Evolutionary conservation across 768 basidiomycete species (phyloP).

Genomic region (Termitomyces sp.): DNA sequence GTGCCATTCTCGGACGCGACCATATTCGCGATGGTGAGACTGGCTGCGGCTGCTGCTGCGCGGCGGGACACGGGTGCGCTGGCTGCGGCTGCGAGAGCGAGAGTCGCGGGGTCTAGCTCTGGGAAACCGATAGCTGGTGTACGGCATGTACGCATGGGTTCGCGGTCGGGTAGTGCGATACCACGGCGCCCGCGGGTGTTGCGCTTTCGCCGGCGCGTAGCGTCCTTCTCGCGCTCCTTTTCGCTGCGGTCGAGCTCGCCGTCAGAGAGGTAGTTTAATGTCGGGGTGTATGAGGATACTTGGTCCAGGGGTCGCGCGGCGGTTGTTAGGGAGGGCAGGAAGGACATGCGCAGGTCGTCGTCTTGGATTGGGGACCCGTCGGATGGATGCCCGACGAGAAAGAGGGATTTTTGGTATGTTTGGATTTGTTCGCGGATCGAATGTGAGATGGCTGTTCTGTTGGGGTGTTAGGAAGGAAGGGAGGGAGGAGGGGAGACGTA

Average conservation of each 20-base stretch:
- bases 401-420: constrained; percentile 85
- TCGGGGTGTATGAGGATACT: constrained; percentile 64
- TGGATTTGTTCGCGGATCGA: constrained; percentile 94
- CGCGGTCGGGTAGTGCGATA: constrained; percentile 84
- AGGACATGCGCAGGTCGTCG: constrained; percentile 86
- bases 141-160: constrained; percentile 86
- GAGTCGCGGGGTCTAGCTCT: constrained; percentile 64
- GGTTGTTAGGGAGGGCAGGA: constrained; percentile 74
- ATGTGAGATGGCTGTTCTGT: constrained; percentile 90
- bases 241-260: constrained; percentile 87
- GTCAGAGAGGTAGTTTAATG: constrained; percentile 84
- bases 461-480: neutral
- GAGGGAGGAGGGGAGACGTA: constrained; percentile 30
- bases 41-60: constrained; percentile 83
- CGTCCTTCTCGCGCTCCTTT: constrained; percentile 91
- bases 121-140: constrained; percentile 86
- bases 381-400: constrained; percentile 82
- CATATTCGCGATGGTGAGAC: constrained; percentile 84
- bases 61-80: constrained; percentile 67
- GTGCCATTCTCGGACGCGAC: constrained; percentile 89
- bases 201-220: constrained; percentile 78
- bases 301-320: constrained; percentile 74
- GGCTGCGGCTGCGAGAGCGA: constrained; percentile 60
- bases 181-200: constrained; percentile 80
- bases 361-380: constrained; percentile 77